These are phyloP conservation scores for Pinus albicaulis DNA, from an alignment of 75 land plant species.

Conservation along the genomic window DNA sequence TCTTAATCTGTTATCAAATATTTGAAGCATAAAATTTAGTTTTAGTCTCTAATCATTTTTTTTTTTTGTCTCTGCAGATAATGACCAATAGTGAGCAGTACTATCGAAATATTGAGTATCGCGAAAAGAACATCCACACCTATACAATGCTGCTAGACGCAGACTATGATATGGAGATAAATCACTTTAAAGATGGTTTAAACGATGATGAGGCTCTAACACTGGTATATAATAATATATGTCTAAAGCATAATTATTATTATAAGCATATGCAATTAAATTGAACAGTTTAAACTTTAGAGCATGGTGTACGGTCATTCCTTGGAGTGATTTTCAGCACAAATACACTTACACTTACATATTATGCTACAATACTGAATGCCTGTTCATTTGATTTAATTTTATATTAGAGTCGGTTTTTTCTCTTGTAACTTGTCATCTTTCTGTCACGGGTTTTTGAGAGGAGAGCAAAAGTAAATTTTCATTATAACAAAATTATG, in stretches of 20 bases:
- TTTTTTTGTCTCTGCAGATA: conserved; percentile 13
- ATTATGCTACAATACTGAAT: too few species aligned
- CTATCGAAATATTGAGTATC: conserved; percentile 27
- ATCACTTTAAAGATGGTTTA: conserved; percentile 19
- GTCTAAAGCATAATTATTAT: not conserved
- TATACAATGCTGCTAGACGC: conserved; percentile 26
- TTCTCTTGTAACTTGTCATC: not conserved
- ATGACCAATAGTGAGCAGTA: conserved; percentile 43
- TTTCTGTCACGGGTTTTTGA: not conserved
- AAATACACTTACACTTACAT: too few species aligned
- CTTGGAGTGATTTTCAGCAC: not conserved
- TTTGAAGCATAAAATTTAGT: not conserved
- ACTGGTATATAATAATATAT: conserved; percentile 22
- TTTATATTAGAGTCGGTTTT: too few species aligned
- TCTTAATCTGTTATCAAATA: not conserved
- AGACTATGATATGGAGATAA: conserved; percentile 46
- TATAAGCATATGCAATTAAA: not conserved
- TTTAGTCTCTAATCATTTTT: not conserved
- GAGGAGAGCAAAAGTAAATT: not conserved
- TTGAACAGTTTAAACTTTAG: not conserved
- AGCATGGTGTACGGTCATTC: not conserved
- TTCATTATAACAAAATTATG: not conserved
- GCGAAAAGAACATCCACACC: conserved; percentile 15
- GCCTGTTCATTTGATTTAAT: too few species aligned
- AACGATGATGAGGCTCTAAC: conserved; percentile 18